Percentiles rank a stretch among this genome's conserved stretches.
Evolutionary conservation across 441 rosid species (phyloP).

Genomic region (Raphanus hybrid): DNA sequence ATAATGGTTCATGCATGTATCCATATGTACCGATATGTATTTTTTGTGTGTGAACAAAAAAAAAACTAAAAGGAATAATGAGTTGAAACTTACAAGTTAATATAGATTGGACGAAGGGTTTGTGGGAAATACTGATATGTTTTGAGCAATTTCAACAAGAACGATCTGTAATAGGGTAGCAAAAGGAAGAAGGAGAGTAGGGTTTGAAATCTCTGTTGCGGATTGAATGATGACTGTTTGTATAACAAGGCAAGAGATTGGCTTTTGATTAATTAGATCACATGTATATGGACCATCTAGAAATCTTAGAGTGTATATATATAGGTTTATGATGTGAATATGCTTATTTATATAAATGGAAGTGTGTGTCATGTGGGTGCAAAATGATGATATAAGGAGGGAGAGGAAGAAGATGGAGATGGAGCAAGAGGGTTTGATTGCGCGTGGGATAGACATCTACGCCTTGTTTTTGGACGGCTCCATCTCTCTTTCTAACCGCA

Average conservation of each 20-base stretch:
- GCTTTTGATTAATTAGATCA: slow-evolving; percentile 35
- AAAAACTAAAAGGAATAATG: background rate
- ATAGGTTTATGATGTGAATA: slow-evolving; percentile 24
- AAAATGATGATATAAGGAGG: slow-evolving; percentile 39
- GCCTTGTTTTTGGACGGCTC: slow-evolving; percentile 91
- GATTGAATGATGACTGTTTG: slow-evolving; percentile 25
- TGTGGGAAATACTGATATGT: background rate
- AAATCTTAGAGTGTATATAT: slow-evolving; percentile 25
- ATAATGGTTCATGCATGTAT: slow-evolving; percentile 15
- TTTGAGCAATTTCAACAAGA: slow-evolving; percentile 13
- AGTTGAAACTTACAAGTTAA: slow-evolving; percentile 32
- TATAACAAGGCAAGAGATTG: slow-evolving; percentile 32
- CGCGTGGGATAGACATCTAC: slow-evolving; percentile 82
- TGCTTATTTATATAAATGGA: slow-evolving; percentile 25
- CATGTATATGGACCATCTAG: slow-evolving; percentile 39
- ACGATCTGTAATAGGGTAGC: slow-evolving; percentile 12
- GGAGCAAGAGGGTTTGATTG: slow-evolving; percentile 57
- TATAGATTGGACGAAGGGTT: slow-evolving; percentile 21
- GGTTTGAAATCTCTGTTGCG: slow-evolving; percentile 3
- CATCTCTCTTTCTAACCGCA: slow-evolving; percentile 71
- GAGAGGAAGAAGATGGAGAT: slow-evolving; percentile 29
- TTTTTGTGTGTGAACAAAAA: background rate
- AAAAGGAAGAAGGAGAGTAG: slow-evolving; percentile 27
- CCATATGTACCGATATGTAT: background rate
- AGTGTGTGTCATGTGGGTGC: slow-evolving; percentile 41